phyloP scores from a whole-genome alignment of 192 early-diverging fungal species.

The Dissophora ornata region DNA sequence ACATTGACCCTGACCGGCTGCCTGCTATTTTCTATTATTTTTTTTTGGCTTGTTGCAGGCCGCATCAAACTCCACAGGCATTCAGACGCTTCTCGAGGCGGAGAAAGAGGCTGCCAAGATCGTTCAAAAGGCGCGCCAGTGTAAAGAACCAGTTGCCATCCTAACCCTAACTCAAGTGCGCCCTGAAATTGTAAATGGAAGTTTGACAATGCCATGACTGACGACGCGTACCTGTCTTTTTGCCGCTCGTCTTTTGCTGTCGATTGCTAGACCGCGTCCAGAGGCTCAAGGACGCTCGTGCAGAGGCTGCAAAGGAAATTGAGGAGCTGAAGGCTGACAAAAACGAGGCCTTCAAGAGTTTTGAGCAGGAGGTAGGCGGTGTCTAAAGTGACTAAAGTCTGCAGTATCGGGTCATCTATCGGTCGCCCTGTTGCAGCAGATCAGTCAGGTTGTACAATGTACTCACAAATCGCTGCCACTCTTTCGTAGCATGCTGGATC shows the following conservation, averaged over 20 bases:
- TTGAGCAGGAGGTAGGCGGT: conserved; percentile 72
- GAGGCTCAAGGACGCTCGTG: conserved; percentile 94
- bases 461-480: too few relatives aligned
- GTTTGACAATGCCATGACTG: too few relatives aligned
- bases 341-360: conserved; percentile 80
- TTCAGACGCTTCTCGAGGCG: conserved; percentile 96
- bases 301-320: conserved; percentile 93
- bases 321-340: conserved; percentile 87
- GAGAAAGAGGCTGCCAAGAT: conserved; percentile 96
- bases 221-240: too few relatives aligned
- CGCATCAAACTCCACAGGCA: conserved; percentile 85
- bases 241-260: not conserved
- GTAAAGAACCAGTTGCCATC: conserved; percentile 57
- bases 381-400: not conserved
- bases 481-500: conserved; percentile 73
- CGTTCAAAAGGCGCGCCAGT: conserved; percentile 90
- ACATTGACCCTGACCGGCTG: too few relatives aligned
- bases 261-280: conserved; percentile 80
- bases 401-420: not conserved
- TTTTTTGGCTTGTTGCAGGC: too few relatives aligned
- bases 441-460: too few relatives aligned
- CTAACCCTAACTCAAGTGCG: not conserved
- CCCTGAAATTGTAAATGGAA: too few relatives aligned
- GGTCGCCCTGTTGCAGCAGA: too few relatives aligned
- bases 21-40: too few relatives aligned